phyloP scores from a whole-genome alignment of 768 basidiomycete species.

The Lactarius indigo region DNA sequence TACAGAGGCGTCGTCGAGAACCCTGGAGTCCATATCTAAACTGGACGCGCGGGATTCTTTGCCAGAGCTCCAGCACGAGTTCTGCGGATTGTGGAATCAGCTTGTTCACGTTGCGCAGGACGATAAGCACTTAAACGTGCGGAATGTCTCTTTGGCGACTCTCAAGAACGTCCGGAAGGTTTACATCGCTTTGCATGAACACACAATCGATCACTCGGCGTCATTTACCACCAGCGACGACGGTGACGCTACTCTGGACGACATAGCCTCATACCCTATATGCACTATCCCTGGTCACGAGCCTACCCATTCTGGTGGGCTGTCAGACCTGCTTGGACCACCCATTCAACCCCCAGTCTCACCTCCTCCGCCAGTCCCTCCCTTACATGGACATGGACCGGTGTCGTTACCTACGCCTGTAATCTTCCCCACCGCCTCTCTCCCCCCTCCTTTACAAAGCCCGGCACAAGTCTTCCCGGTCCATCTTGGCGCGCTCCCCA shows the following conservation, averaged over 20 bases:
- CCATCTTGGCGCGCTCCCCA: not conserved
- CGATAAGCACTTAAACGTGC: not conserved
- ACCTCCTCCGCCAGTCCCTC: not conserved
- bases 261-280: not conserved
- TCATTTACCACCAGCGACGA: not conserved
- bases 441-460: not conserved
- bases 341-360: not conserved
- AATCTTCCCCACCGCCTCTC: not conserved
- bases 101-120: not conserved
- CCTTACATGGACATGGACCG: not conserved
- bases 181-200: constrained; percentile 1
- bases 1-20: not conserved
- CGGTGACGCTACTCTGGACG: not conserved
- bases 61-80: constrained; percentile 1
- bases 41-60: not conserved
- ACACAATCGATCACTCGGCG: too few species aligned
- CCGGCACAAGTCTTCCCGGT: not conserved
- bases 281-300: not conserved
- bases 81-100: constrained; percentile 7
- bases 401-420: not conserved
- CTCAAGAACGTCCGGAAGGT: constrained; percentile 14
- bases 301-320: not conserved
- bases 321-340: not conserved
- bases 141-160: not conserved
- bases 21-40: constrained; percentile 1